A percentile compares a stretch with the other conserved stretches of the same genome.
Conservation (phyloP, 495 filamentous ascomycete species). For the Acidiella bohemica region DNA sequence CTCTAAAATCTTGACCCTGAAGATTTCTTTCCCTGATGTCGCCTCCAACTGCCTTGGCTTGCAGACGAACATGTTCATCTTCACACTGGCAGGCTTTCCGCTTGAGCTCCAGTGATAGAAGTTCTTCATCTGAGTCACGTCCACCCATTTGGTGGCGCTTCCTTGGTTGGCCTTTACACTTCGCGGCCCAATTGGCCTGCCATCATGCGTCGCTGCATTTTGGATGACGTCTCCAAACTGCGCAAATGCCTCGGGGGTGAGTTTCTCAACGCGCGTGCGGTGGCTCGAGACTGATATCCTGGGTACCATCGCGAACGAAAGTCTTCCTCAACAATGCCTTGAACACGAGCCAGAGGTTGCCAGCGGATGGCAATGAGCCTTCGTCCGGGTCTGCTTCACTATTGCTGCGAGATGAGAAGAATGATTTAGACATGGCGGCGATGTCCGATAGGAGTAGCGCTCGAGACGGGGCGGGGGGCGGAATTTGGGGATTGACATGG, state of each 20-base stretch:
- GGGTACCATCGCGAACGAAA: conserved; percentile 9
- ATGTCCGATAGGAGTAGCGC: neutral
- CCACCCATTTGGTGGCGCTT: conserved; percentile 71
- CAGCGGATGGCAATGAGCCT: conserved; percentile 5
- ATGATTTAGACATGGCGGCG: no score
- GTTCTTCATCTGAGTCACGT: conserved; percentile 57
- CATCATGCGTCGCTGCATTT: conserved; percentile 39
- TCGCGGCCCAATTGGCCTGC: conserved; percentile 18
- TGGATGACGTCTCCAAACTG: conserved; percentile 73
- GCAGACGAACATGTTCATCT: conserved; percentile 84
- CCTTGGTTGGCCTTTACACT: conserved; percentile 70
- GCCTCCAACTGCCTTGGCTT: conserved; percentile 47
- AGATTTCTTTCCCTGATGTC: conserved; percentile 28
- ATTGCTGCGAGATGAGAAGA: neutral
- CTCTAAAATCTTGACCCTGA: conserved; percentile 67
- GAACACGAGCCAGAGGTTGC: conserved; percentile 7
- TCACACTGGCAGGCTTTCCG: conserved; percentile 41
- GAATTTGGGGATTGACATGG: no score
- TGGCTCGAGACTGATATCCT: conserved; percentile 15
- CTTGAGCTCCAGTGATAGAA: conserved; percentile 55
- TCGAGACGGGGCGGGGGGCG: neutral
- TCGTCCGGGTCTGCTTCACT: neutral
- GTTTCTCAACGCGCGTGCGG: conserved; percentile 9
- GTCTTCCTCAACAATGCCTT: conserved; percentile 1
- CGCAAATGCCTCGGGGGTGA: conserved; percentile 49